phyloP scores from a whole-genome alignment of 164 flowering plant species.

The Liquidambar formosana region DNA sequence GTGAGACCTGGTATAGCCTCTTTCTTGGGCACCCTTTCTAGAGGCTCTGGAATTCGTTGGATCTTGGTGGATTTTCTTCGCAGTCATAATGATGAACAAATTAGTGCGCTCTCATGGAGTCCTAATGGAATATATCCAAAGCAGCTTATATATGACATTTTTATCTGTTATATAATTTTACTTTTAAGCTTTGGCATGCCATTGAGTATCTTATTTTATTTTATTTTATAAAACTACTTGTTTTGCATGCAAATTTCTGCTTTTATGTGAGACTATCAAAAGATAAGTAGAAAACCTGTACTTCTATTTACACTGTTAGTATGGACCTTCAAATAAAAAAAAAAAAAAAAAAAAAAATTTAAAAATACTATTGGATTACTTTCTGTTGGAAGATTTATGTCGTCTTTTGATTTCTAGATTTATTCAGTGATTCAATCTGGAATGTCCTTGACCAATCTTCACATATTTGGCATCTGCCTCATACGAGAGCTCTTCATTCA shows the following conservation, averaged over 20 bases:
- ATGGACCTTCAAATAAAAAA: too few relatives aligned
- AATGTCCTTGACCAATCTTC: slow-evolving; percentile 55
- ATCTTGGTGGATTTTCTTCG: slow-evolving; percentile 82
- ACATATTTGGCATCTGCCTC: slow-evolving; percentile 97
- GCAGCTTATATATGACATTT: slow-evolving; percentile 4
- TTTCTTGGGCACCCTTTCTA: slow-evolving; percentile 59
- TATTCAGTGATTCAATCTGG: background rate
- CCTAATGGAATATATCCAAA: slow-evolving; percentile 97
- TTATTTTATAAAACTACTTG: too few relatives aligned
- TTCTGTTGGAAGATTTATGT: background rate
- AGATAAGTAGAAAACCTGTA: too few relatives aligned
- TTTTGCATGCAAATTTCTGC: too few relatives aligned
- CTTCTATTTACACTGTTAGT: too few relatives aligned
- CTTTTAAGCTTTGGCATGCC: background rate
- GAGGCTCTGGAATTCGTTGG: slow-evolving; percentile 85
- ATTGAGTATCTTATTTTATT: background rate
- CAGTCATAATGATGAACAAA: slow-evolving; percentile 60
- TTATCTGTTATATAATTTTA: background rate
- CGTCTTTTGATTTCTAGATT: background rate
- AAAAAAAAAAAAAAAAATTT: too few relatives aligned
- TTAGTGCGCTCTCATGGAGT: slow-evolving; percentile 91
- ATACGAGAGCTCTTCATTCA: slow-evolving; percentile 84
- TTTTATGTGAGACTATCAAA: too few relatives aligned
- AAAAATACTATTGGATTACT: too few relatives aligned
- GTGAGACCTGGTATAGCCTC: slow-evolving; percentile 78